These are phyloP conservation scores for Trypanosoma congolense DNA, from an alignment of 208 protist species.

Conservation along the genomic window DNA sequence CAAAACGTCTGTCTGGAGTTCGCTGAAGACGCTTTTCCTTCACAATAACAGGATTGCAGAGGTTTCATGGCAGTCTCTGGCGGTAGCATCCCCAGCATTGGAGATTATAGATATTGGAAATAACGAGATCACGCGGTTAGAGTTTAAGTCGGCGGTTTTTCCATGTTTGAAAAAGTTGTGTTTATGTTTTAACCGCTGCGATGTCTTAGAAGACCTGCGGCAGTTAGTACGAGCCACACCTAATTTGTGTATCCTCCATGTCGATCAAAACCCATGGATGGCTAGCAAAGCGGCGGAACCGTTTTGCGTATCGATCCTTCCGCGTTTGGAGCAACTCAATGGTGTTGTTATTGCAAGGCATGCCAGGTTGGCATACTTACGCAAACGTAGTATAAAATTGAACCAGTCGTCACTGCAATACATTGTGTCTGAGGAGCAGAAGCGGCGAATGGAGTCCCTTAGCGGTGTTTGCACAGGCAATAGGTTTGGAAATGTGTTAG, in stretches of 20 bases:
- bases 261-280: conserved; percentile 71
- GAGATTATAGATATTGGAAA: conserved; percentile 45
- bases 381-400: conserved; percentile 18
- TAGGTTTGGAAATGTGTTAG: not conserved
- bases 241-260: conserved; percentile 35
- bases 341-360: conserved; percentile 14
- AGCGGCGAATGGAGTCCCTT: not conserved
- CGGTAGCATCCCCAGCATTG: conserved; percentile 40
- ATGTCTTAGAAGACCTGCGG: conserved; percentile 34
- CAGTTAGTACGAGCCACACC: conserved; percentile 29
- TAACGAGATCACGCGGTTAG: conserved; percentile 24
- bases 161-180: conserved; percentile 29
- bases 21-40: conserved; percentile 49
- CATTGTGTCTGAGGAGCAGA: conserved; percentile 19
- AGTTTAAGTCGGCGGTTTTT: conserved; percentile 17
- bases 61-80: conserved; percentile 50
- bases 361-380: conserved; percentile 1
- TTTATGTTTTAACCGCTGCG: conserved; percentile 50
- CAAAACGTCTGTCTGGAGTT: conserved; percentile 14
- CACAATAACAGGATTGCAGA: conserved; percentile 41
- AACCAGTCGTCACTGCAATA: conserved; percentile 12
- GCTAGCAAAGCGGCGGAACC: conserved; percentile 17
- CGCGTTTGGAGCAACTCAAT: conserved; percentile 17
- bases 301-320: conserved; percentile 20
- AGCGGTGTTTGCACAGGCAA: not conserved